Conservation (phyloP, 805 yeast species). For the Metschnikowia continentalis region DNA sequence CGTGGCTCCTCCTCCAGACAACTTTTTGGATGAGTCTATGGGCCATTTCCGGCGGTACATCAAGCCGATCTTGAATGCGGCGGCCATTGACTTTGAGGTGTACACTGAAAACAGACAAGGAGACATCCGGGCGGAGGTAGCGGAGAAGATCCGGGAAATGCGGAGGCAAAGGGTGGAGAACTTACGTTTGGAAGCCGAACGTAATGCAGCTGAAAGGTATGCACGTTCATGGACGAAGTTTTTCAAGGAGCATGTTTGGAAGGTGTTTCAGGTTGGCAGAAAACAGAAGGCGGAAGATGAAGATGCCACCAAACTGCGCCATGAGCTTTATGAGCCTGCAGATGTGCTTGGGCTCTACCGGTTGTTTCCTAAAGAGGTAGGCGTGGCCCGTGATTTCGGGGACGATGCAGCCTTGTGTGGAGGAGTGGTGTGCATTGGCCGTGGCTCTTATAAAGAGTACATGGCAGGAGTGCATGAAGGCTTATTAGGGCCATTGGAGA, state of each 20-base stretch:
- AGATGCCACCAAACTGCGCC: constrained; percentile 16
- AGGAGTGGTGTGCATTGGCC: constrained; percentile 86
- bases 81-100: constrained; percentile 80
- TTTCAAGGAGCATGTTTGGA: constrained; percentile 16
- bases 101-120: constrained; percentile 83
- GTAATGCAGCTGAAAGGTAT: constrained; percentile 10
- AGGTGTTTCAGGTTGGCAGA: constrained; percentile 7
- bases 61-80: constrained; percentile 81
- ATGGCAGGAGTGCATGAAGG: constrained; percentile 92
- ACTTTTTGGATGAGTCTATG: constrained; percentile 70
- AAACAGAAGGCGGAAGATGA: background rate
- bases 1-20: constrained; percentile 97
- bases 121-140: constrained; percentile 74
- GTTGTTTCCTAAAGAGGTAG: constrained; percentile 21
- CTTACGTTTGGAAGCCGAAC: constrained; percentile 5
- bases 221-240: constrained; percentile 28
- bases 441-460: constrained; percentile 96
- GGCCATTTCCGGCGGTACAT: constrained; percentile 71
- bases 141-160: constrained; percentile 71
- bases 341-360: constrained; percentile 59
- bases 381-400: constrained; percentile 39
- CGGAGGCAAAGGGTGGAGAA: constrained; percentile 41
- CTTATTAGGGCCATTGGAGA: constrained; percentile 78
- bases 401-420: constrained; percentile 51
- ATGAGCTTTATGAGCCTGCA: constrained; percentile 36